phyloP scores from a whole-genome alignment of 2,329 filamentous ascomycete species.

The Dactylellina cionopaga region DNA sequence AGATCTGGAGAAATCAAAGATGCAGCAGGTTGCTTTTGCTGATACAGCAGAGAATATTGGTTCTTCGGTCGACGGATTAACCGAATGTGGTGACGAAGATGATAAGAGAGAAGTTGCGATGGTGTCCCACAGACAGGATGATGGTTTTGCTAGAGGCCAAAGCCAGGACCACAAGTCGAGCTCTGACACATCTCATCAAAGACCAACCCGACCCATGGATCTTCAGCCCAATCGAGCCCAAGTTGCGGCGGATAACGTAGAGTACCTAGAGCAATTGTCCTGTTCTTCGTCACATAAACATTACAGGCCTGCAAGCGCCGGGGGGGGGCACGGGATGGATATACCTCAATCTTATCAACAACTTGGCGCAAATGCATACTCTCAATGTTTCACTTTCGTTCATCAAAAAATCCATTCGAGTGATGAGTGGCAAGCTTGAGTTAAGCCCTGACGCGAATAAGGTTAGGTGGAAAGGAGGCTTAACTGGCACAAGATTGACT shows the following conservation, averaged over 20 bases:
- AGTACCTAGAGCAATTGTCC: constrained; percentile 80
- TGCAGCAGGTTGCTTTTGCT: constrained; percentile 64
- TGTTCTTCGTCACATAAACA: constrained; percentile 70
- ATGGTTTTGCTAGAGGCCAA: constrained; percentile 50
- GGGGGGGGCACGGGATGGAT: constrained; percentile 79
- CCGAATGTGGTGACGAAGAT: constrained; percentile 56
- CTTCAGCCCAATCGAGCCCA: constrained; percentile 81
- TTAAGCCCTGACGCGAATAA: constrained; percentile 80
- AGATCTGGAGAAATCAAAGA: constrained; percentile 58
- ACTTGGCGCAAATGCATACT: constrained; percentile 84
- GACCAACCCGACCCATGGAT: constrained; percentile 79
- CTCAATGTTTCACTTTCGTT: constrained; percentile 83
- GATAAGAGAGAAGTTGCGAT: constrained; percentile 63
- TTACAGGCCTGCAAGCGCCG: constrained; percentile 66
- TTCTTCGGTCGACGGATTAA: constrained; percentile 53
- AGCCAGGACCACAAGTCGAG: constrained; percentile 25
- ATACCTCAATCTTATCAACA: constrained; percentile 81
- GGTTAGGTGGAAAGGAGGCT: constrained; percentile 79
- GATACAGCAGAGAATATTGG: constrained; percentile 61
- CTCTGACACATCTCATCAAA: constrained; percentile 68
- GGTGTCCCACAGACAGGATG: constrained; percentile 55
- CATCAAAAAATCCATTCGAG: constrained; percentile 75
- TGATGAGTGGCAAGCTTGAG: constrained; percentile 79
- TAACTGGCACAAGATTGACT: constrained; percentile 72
- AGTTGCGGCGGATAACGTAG: constrained; percentile 78